Conservation (phyloP, 441 rosid species). For the Brassica balearica region DNA sequence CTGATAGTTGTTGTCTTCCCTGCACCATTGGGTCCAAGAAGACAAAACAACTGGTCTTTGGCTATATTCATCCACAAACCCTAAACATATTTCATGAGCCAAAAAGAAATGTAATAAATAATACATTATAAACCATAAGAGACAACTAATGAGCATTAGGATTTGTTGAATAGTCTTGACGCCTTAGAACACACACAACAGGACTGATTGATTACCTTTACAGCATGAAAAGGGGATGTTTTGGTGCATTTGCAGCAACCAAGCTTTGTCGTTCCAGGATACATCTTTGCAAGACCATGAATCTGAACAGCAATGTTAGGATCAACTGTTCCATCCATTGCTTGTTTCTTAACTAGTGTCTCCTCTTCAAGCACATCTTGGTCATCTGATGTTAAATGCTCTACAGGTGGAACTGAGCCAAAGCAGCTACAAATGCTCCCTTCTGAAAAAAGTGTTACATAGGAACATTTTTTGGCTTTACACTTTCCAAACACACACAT, state of each 20-base stretch:
- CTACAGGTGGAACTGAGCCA: constrained; percentile 64
- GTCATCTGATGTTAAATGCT: constrained; percentile 67
- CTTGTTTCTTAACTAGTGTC: constrained; percentile 59
- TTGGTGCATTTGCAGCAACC: constrained; percentile 81
- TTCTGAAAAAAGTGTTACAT: constrained; percentile 49
- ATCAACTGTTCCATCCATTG: constrained; percentile 54
- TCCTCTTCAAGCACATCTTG: constrained; percentile 94
- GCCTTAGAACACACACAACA: background rate
- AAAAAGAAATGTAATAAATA: background rate
- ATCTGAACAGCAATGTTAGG: constrained; percentile 83
- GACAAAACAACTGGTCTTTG: constrained; percentile 90
- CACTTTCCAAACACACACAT: constrained; percentile 10
- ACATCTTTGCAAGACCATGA: constrained; percentile 83
- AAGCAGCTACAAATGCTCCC: constrained; percentile 87
- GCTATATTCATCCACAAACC: constrained; percentile 86
- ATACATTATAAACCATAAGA: background rate
- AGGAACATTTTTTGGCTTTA: constrained; percentile 37
- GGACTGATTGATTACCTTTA: constrained; percentile 40
- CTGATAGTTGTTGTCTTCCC: constrained; percentile 94
- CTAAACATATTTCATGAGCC: constrained; percentile 44
- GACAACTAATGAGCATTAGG: background rate
- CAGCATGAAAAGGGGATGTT: constrained; percentile 82
- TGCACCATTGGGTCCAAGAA: constrained; percentile 98
- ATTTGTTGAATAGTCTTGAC: background rate
- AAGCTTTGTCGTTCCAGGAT: constrained; percentile 70